Base-by-base conservation (phyloP, 2,329 filamentous ascomycete genomes). In the Ceratocystis alfenasii region DNA sequence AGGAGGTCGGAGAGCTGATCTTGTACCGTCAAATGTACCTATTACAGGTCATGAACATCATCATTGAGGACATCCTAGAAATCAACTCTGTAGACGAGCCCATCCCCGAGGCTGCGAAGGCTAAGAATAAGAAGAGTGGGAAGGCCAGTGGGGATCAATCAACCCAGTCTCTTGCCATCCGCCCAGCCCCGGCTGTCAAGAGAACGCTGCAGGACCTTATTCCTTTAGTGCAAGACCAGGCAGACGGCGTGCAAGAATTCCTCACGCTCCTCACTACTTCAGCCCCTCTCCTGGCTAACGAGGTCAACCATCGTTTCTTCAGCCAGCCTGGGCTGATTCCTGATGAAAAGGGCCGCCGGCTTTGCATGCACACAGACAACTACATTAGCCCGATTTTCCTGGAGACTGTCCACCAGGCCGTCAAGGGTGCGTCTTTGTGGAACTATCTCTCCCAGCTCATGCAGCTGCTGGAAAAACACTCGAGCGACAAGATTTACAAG, bases 51-150 rank as follows among this genome's bases (percentile, higher is more conserved):
- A 75, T 80, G 36, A 77, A 75, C 65, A 72, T 77, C n/a, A 69
- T 78, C 1, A 70, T 80, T 3, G 75, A 77, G 0, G 73, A 77
- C 48, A 76, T 81, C 36, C 71, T 81, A 0, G 73, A 78, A 0
- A 67, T 71, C 46, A 75, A 74, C 2, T 77, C 76, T 0, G 70
- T 70, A 2, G 71, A 70, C 1, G 72, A 73, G 28, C 57, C 64
- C 6, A 61, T 65, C 44, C 57, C 62, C 5, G 53, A 41, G 33
- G 57, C 62, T 15, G 61, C 62, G 1, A 53, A 46, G 15, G 30
- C 46, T 7, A 62, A 67, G 62, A 41, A 44, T 10, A 64, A 53
- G 30, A 65, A 65, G 15, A 57, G n/a, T 17, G 61, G 46, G 10
- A 33, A 41, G 41, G 36, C 41, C 30, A 60, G 15, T 8, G 44